Percentiles rank a stretch among this genome's conserved stretches.
phyloP scores from a whole-genome alignment of 23 red algal genomes.

The Gracilaria domingensis region DNA sequence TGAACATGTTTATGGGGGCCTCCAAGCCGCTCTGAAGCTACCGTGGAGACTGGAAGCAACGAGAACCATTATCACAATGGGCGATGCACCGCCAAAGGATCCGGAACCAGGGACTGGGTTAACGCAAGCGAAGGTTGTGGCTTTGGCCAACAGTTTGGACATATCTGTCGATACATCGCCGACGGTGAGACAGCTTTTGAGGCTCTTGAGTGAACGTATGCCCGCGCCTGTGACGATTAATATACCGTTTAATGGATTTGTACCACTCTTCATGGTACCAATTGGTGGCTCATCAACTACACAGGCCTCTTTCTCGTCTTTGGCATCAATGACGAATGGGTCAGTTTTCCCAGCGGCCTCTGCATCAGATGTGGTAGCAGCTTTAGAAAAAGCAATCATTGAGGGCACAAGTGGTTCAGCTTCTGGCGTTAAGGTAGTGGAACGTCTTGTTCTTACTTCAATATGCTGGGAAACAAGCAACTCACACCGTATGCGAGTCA shows the following conservation, averaged over 20 bases:
- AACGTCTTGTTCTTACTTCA: slow-evolving; percentile 4
- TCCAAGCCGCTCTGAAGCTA: not conserved
- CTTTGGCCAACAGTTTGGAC: slow-evolving; percentile 4
- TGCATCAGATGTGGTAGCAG: not conserved
- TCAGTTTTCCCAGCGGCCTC: slow-evolving; percentile 3
- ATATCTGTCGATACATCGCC: slow-evolving; percentile 3
- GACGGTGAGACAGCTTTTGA: not conserved
- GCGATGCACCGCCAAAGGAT: slow-evolving; percentile 17
- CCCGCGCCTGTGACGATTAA: not conserved
- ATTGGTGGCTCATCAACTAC: not conserved
- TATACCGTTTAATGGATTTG: not conserved
- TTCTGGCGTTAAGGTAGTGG: not conserved
- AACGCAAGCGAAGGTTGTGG: slow-evolving; percentile 2
- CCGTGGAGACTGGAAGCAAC: slow-evolving; percentile 30
- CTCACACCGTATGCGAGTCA: not conserved
- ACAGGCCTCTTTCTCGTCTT: not conserved
- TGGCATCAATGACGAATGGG: slow-evolving; percentile 15
- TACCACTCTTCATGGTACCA: not conserved
- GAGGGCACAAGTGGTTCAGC: not conserved
- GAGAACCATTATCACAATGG: slow-evolving; percentile 17
- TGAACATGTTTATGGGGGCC: not conserved
- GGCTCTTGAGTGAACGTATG: not conserved
- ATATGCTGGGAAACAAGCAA: not conserved
- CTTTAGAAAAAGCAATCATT: not conserved
- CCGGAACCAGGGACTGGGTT: not conserved